Evolutionary conservation across 345 rosid species (phyloP).

Genomic region (Gossypium herbaceum): DNA sequence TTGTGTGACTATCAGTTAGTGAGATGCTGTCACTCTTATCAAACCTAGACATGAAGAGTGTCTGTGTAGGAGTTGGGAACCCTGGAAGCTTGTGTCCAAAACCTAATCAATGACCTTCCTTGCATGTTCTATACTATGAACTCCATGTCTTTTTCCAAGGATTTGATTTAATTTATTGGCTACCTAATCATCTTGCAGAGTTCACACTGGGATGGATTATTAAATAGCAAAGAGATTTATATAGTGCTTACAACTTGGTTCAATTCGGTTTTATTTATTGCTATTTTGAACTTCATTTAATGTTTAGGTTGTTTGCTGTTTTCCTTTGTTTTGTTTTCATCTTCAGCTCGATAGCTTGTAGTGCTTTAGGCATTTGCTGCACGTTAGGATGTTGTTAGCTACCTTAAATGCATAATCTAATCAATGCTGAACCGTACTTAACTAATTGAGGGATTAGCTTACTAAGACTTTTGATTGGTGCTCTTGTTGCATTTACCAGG

Average conservation of each 20-base stretch:
- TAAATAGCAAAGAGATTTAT: neutral
- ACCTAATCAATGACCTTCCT: neutral
- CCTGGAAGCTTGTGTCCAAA: neutral
- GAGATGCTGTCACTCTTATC: neutral
- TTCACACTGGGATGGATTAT: neutral
- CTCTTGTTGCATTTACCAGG: too few relatives aligned
- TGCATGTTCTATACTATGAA: neutral
- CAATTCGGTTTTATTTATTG: neutral
- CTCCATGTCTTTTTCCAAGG: neutral
- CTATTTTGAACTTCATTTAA: neutral
- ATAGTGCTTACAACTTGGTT: neutral
- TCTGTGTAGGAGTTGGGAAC: neutral
- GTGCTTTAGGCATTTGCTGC: neutral
- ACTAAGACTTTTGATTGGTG: neutral
- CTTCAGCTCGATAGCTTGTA: neutral
- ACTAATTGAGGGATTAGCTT: neutral
- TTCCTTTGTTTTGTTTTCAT: neutral
- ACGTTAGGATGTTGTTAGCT: neutral
- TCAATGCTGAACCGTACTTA: neutral
- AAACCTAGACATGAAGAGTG: neutral
- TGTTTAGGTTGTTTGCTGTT: neutral
- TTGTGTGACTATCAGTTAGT: neutral
- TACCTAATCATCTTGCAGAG: neutral
- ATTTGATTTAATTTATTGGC: neutral
- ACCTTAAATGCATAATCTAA: neutral